phyloP scores from a whole-genome alignment of 345 rosid species.

The Gossypium bickii region DNA sequence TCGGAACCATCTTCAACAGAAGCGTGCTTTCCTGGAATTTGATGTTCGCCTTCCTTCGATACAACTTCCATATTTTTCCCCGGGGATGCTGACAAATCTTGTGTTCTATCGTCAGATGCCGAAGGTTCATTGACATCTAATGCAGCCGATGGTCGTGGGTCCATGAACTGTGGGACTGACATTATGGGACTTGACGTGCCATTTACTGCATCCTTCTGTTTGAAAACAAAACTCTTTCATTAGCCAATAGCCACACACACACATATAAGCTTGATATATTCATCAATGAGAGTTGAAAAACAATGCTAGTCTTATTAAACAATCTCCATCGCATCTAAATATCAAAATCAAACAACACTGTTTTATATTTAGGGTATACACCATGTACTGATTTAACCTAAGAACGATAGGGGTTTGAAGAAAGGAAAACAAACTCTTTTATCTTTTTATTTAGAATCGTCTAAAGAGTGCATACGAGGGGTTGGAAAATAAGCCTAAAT shows the following conservation, averaged over 20 bases:
- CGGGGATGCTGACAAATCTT: constrained; percentile 28
- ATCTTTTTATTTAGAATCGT: no score
- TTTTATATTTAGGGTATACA: neutral
- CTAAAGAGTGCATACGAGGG: neutral
- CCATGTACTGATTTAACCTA: no score
- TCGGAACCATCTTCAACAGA: constrained; percentile 34
- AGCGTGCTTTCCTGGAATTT: constrained; percentile 23
- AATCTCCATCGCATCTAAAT: neutral
- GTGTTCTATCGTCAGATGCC: constrained; percentile 28
- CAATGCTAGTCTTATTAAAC: neutral
- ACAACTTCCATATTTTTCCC: constrained; percentile 28
- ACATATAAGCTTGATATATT: no score
- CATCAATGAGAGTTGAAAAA: neutral
- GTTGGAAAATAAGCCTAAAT: neutral
- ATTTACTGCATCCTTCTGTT: constrained; percentile 30
- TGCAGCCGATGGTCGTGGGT: constrained; percentile 31
- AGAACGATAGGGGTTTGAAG: neutral
- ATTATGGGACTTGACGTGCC: constrained; percentile 25
- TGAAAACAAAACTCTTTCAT: neutral
- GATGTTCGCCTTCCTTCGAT: constrained; percentile 31
- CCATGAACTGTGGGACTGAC: constrained; percentile 36
- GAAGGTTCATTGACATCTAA: constrained; percentile 35
- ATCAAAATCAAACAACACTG: neutral
- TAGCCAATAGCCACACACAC: neutral
- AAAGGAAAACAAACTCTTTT: neutral